phyloP scores from a whole-genome alignment of 371 early-diverging fungal genomes.

The Rhizopus microsporus region DNA sequence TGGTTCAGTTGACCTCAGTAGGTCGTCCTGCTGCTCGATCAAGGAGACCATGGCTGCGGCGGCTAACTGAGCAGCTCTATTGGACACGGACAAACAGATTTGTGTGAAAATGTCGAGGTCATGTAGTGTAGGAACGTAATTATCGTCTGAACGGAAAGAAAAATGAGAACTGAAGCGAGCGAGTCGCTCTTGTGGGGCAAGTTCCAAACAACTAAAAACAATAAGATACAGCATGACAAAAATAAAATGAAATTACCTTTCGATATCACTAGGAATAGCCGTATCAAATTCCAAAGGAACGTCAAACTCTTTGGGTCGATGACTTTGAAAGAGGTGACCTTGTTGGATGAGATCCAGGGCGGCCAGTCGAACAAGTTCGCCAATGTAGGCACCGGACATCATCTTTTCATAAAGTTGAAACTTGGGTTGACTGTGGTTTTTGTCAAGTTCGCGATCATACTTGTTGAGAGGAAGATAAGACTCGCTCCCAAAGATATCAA shows the following conservation, averaged over 20 bases:
- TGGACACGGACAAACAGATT: conserved; percentile 78
- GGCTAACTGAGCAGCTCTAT: conserved; percentile 82
- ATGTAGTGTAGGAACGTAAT: conserved; percentile 11
- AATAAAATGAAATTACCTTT: no score
- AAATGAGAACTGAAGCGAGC: no score
- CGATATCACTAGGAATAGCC: no score
- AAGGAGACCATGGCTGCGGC: conserved; percentile 64
- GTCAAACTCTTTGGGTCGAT: conserved; percentile 64
- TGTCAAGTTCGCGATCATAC: conserved; percentile 67
- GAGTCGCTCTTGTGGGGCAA: no score
- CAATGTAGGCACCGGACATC: conserved; percentile 82
- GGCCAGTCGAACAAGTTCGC: conserved; percentile 72
- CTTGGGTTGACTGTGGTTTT: conserved; percentile 59
- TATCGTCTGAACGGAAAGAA: conserved; percentile 13
- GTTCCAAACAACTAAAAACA: no score
- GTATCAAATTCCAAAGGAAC: conserved; percentile 84
- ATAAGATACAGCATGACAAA: no score
- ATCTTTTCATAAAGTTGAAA: conserved; percentile 77
- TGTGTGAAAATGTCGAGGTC: conserved; percentile 31
- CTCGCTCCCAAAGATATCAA: conserved; percentile 72
- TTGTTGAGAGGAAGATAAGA: conserved; percentile 65
- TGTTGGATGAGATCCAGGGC: conserved; percentile 64
- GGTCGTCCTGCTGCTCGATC: conserved; percentile 49
- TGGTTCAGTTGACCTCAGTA: conserved; percentile 25
- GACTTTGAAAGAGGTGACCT: conserved; percentile 48